phyloP scores from a whole-genome alignment of 106 monocot genomes.

The Narthecium ossifragum region DNA sequence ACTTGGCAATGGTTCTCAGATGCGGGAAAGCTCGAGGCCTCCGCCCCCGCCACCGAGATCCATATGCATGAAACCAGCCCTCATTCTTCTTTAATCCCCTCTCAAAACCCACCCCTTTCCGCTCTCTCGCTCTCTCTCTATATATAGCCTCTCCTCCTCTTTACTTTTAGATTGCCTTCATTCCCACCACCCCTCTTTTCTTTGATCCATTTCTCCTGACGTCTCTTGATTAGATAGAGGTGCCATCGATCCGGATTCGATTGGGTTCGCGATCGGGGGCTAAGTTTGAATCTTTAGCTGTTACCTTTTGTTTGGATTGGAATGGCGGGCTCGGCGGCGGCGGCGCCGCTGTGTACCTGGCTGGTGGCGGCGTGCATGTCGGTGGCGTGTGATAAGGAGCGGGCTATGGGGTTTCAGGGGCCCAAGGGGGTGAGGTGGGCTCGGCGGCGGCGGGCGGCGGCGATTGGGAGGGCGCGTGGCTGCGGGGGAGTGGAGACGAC shows the following conservation, averaged over 20 bases:
- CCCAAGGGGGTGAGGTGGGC: neutral
- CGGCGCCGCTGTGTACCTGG: constrained; percentile 59
- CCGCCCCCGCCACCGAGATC: neutral
- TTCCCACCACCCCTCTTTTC: neutral
- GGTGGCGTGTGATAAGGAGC: constrained; percentile 22
- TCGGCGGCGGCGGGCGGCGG: constrained; percentile 1
- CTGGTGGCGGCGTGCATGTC: constrained; percentile 63
- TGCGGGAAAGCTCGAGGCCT: neutral
- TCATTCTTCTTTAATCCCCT: neutral
- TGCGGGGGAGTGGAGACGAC: neutral
- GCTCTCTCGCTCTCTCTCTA: neutral
- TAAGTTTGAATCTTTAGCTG: neutral
- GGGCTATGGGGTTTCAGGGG: constrained; percentile 1
- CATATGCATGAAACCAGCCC: neutral
- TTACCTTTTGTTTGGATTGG: neutral
- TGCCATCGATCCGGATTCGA: neutral
- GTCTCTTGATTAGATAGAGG: neutral
- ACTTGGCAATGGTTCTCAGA: neutral
- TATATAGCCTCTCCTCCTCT: neutral
- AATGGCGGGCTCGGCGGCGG: constrained; percentile 41
- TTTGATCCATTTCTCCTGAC: neutral
- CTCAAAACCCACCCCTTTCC: neutral
- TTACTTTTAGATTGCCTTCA: neutral
- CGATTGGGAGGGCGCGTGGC: neutral
- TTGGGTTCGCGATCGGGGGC: neutral